Conservation (phyloP, 2,329 filamentous ascomycete genomes). For the Verticillium alfalfae region DNA sequence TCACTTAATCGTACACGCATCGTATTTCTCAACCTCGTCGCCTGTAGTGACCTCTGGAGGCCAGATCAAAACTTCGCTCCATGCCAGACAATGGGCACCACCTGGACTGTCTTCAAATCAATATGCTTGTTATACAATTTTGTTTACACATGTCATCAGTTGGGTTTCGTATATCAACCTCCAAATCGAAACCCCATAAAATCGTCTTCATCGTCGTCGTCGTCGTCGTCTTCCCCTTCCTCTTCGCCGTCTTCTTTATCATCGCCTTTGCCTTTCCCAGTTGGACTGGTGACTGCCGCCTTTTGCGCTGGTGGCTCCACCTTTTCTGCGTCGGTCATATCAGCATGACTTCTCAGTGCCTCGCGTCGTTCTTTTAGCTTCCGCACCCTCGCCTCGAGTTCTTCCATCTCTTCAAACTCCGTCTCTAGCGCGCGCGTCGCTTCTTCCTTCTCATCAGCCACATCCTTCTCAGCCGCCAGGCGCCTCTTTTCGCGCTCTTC, state of each 20-base stretch:
- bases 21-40: neutral
- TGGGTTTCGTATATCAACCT: neutral
- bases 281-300: constrained; percentile 18
- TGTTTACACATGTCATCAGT: neutral
- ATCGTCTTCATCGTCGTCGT: constrained; percentile 38
- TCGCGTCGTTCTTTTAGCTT: constrained; percentile 67
- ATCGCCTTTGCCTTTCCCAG: constrained; percentile 25
- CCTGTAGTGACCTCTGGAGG: too few species aligned
- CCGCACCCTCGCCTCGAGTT: constrained; percentile 66
- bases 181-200: constrained; percentile 53
- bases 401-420: constrained; percentile 80
- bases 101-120: too few species aligned
- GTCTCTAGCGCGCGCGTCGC: constrained; percentile 66
- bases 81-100: too few species aligned
- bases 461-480: constrained; percentile 46
- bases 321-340: constrained; percentile 5
- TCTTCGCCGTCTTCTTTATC: constrained; percentile 36
- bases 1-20: neutral
- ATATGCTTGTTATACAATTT: neutral
- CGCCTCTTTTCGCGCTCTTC: constrained; percentile 47
- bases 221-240: constrained; percentile 37
- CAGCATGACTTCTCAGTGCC: constrained; percentile 42
- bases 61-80: too few species aligned
- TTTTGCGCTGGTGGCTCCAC: constrained; percentile 13
- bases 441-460: constrained; percentile 69